phyloP scores from a whole-genome alignment of 2,329 filamentous ascomycete species.

The Zymoseptoria passerinii region DNA sequence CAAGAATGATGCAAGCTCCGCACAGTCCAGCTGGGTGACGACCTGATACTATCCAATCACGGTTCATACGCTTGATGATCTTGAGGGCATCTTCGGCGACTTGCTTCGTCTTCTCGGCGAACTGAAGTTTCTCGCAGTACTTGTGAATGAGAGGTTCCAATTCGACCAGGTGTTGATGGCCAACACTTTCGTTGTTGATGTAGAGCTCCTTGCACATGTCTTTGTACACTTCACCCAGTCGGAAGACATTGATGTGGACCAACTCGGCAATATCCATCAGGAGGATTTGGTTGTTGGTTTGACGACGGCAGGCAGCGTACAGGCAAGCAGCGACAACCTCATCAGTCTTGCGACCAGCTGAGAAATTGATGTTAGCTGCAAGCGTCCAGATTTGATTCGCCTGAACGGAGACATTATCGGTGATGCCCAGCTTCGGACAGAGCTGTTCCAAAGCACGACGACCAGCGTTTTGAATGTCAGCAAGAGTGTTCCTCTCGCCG shows the following conservation, averaged over 20 bases:
- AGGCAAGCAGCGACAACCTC: conserved; percentile 85
- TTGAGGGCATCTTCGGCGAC: conserved; percentile 83
- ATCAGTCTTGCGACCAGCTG: conserved; percentile 75
- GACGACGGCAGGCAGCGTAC: conserved; percentile 77
- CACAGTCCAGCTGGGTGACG: conserved; percentile 89
- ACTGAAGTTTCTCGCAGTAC: conserved; percentile 87
- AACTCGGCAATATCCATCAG: conserved; percentile 92
- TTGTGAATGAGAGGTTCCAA: conserved; percentile 86
- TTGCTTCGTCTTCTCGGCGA: conserved; percentile 69
- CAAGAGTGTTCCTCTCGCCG: conserved; percentile 45
- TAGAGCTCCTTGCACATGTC: conserved; percentile 61
- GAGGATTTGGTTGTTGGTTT: conserved; percentile 75
- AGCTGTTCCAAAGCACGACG: conserved; percentile 35
- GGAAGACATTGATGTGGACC: not conserved
- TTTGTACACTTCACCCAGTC: conserved; percentile 46
- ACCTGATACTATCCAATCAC: conserved; percentile 95
- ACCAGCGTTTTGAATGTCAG: conserved; percentile 44
- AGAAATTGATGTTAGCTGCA: conserved; percentile 55
- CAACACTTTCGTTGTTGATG: conserved; percentile 44
- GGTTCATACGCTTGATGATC: conserved; percentile 84
- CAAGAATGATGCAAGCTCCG: conserved; percentile 87
- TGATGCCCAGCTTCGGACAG: conserved; percentile 32
- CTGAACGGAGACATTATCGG: conserved; percentile 30
- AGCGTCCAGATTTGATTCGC: conserved; percentile 38
- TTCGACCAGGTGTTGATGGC: conserved; percentile 55